Evolutionary conservation across 129 eudicot species (phyloP).

Genomic region (sunflower (Helianthus annuus)): HanXRQr2.0-SUNRISE NC_035447.2:25528417-25528916

Average conservation of each 20-base stretch:
- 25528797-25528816: conserved; percentile 14
- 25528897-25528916: conserved; percentile 24
- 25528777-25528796: conserved; percentile 24
- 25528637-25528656: conserved; percentile 22
- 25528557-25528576: conserved; percentile 92
- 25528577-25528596: conserved; percentile 86
- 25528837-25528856: conserved; percentile 12
- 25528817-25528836: neutral
- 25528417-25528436: conserved; percentile 90
- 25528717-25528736: conserved; percentile 35
- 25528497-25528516: conserved; percentile 81
- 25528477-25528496: conserved; percentile 90
- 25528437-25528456: conserved; percentile 92
- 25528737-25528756: conserved; percentile 11
- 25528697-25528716: conserved; percentile 43
- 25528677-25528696: conserved; percentile 34
- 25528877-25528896: conserved; percentile 23
- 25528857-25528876: conserved; percentile 12
- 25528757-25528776: conserved; percentile 25
- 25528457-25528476: conserved; percentile 87
- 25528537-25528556: conserved; percentile 93
- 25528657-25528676: conserved; percentile 36
- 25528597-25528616: conserved; percentile 90
- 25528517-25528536: conserved; percentile 84
- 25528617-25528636: conserved; percentile 47